Percentiles rank a stretch among this genome's conserved stretches.
phyloP scores from a whole-genome alignment of 2,329 filamentous ascomycete genomes.

The Claviceps fusiformis region DNA sequence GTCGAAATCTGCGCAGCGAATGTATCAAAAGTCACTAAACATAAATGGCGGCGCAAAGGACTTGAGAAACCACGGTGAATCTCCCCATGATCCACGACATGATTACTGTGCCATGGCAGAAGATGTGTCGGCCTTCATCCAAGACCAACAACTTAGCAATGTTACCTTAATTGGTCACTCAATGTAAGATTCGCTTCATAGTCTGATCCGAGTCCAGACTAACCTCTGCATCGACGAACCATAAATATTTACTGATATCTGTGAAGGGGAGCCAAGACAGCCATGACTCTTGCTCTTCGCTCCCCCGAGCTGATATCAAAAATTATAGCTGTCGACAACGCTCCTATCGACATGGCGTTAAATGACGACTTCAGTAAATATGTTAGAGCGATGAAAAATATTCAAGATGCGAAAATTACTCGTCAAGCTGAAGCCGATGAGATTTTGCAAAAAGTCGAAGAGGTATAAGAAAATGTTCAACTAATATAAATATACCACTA shows the following conservation, averaged over 20 bases:
- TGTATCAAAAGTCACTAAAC: background rate
- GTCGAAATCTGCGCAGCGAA: slow-evolving; percentile 12
- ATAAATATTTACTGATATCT: background rate
- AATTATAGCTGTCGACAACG: slow-evolving; percentile 81
- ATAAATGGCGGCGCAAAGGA: slow-evolving; percentile 39
- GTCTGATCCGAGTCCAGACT: background rate
- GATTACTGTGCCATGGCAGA: slow-evolving; percentile 73
- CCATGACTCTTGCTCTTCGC: slow-evolving; percentile 72
- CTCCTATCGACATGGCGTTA: slow-evolving; percentile 68
- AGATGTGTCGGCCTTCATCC: slow-evolving; percentile 70
- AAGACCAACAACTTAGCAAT: slow-evolving; percentile 52
- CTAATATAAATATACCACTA: background rate
- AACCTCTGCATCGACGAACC: background rate
- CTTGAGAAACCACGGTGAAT: slow-evolving; percentile 85
- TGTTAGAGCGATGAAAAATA: slow-evolving; percentile 68
- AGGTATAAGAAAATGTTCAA: slow-evolving; percentile 25
- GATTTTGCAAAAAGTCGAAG: slow-evolving; percentile 63
- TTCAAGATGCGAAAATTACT: slow-evolving; percentile 55
- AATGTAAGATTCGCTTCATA: slow-evolving; percentile 44
- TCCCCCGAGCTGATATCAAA: slow-evolving; percentile 53
- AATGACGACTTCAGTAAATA: slow-evolving; percentile 66
- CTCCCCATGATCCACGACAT: slow-evolving; percentile 61
- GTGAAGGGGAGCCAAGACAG: slow-evolving; percentile 72
- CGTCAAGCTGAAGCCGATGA: slow-evolving; percentile 67
- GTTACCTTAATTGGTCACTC: slow-evolving; percentile 82